These are phyloP conservation scores for Plicaturopsis crispa DNA, from an alignment of 768 basidiomycete species.

Conservation along the genomic window DNA sequence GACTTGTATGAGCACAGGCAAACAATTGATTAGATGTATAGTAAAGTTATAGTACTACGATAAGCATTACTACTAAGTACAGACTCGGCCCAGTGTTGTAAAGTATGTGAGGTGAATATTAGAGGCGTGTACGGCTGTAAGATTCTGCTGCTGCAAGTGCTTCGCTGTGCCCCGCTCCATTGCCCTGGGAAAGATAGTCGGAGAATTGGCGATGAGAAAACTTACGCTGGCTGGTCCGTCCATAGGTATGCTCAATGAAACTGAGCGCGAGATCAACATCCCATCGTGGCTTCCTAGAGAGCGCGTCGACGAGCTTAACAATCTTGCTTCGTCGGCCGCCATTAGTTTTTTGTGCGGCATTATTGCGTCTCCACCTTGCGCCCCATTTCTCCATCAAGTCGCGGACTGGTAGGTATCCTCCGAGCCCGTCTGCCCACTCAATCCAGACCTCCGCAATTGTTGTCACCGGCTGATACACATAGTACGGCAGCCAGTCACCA, in stretches of 20 bases:
- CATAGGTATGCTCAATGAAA: slow-evolving; percentile 15
- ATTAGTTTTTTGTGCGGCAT: slow-evolving; percentile 14
- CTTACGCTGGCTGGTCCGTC: too few species aligned
- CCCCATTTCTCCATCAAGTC: slow-evolving; percentile 10
- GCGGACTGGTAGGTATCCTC: too few species aligned
- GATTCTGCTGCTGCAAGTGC: too few species aligned
- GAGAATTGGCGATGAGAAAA: not conserved
- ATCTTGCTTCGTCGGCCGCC: slow-evolving; percentile 14
- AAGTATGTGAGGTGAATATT: too few species aligned
- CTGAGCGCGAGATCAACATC: slow-evolving; percentile 12
- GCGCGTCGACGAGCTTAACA: slow-evolving; percentile 13
- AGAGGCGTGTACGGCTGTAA: too few species aligned
- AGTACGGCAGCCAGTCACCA: slow-evolving; percentile 19
- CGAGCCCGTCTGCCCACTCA: slow-evolving; percentile 20
- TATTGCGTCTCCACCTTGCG: slow-evolving; percentile 19
- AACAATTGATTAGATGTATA: too few species aligned
- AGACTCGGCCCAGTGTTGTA: too few species aligned
- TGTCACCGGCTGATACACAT: slow-evolving; percentile 10
- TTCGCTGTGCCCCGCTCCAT: too few species aligned
- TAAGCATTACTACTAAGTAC: too few species aligned
- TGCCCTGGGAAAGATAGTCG: too few species aligned
- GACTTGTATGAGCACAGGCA: too few species aligned
- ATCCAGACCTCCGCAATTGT: slow-evolving; percentile 18
- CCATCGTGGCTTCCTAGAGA: slow-evolving; percentile 15
- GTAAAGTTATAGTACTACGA: too few species aligned